phyloP scores from a whole-genome alignment of 73 alveolate genomes.

The Symbiodinium pilosum region DNA sequence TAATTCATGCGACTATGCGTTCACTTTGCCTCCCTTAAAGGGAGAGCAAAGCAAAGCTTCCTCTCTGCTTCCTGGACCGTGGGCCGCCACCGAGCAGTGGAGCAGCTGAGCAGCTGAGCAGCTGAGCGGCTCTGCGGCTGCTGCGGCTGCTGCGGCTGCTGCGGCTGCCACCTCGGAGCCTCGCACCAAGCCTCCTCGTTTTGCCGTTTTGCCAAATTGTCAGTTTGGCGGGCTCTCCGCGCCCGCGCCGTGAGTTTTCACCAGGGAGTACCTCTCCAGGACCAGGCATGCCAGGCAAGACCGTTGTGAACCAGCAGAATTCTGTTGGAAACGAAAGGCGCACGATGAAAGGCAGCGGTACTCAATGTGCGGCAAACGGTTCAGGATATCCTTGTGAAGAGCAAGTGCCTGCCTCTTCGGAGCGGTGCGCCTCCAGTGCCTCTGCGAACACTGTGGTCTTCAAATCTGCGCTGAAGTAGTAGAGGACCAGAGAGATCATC shows the following conservation, averaged over 20 bases:
- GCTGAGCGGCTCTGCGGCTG: neutral
- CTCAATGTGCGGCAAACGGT: slow-evolving; percentile 95
- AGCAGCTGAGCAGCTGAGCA: too few species aligned
- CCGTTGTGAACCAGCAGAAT: too few species aligned
- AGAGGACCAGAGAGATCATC: slow-evolving; percentile 57
- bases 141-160: neutral
- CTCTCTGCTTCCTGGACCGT: too few species aligned
- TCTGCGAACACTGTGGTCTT: slow-evolving; percentile 75
- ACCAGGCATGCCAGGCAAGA: neutral
- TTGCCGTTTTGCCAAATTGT: too few species aligned
- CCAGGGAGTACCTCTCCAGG: slow-evolving; percentile 23
- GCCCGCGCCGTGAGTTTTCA: slow-evolving; percentile 42
- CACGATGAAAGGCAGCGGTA: slow-evolving; percentile 89
- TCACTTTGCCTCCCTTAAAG: too few species aligned
- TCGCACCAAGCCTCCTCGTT: too few species aligned
- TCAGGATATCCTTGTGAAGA: slow-evolving; percentile 53
- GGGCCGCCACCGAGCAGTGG: too few species aligned
- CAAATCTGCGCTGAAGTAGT: slow-evolving; percentile 83
- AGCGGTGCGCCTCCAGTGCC: neutral
- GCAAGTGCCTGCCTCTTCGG: neutral
- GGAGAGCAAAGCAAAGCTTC: too few species aligned
- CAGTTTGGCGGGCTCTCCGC: too few species aligned
- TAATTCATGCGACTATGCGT: too few species aligned
- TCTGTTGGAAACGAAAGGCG: neutral
- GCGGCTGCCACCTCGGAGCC: too few species aligned